Percentiles rank a stretch among this genome's conserved stretches.
These are phyloP conservation scores for Hyaloperonospora arabidopsidis DNA, from an alignment of 352 stramenopile genomes.

Conservation along the genomic window DNA sequence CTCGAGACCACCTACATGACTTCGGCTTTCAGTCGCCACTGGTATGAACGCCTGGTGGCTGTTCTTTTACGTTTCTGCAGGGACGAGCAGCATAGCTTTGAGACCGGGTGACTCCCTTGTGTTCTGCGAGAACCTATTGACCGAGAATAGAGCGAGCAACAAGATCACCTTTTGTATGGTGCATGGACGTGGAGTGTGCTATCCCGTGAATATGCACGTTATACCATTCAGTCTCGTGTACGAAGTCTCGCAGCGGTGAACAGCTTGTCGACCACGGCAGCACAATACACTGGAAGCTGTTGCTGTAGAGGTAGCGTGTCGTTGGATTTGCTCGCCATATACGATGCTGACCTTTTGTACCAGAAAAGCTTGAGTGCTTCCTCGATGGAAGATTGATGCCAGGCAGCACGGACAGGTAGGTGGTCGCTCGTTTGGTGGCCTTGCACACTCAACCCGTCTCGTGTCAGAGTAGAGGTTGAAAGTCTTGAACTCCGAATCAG, in stretches of 20 bases:
- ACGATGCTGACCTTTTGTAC: constrained; percentile 54
- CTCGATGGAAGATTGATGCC: constrained; percentile 78
- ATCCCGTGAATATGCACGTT: constrained; percentile 47
- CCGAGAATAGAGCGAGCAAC: background rate
- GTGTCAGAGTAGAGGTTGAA: constrained; percentile 86
- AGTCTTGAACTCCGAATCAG: constrained; percentile 86
- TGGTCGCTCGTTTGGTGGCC: constrained; percentile 77
- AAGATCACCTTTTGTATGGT: background rate
- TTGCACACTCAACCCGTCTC: constrained; percentile 59
- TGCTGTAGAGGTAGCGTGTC: constrained; percentile 56
- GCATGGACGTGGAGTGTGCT: constrained; percentile 46
- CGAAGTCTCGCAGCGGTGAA: constrained; percentile 42
- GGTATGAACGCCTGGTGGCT: constrained; percentile 53
- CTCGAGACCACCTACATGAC: constrained; percentile 26
- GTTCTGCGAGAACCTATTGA: constrained; percentile 25
- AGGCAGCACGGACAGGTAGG: constrained; percentile 58
- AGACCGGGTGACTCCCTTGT: constrained; percentile 83
- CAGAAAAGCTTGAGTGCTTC: constrained; percentile 59
- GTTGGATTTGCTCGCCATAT: constrained; percentile 47
- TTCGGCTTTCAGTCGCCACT: constrained; percentile 49
- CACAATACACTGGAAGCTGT: constrained; percentile 52
- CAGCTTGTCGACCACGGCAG: constrained; percentile 63
- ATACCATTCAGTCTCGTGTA: constrained; percentile 78
- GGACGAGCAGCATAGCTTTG: constrained; percentile 67
- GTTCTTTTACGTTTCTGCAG: constrained; percentile 72